Conservation (phyloP, 495 filamentous ascomycete species). For the Podospora tetraspora region DNA sequence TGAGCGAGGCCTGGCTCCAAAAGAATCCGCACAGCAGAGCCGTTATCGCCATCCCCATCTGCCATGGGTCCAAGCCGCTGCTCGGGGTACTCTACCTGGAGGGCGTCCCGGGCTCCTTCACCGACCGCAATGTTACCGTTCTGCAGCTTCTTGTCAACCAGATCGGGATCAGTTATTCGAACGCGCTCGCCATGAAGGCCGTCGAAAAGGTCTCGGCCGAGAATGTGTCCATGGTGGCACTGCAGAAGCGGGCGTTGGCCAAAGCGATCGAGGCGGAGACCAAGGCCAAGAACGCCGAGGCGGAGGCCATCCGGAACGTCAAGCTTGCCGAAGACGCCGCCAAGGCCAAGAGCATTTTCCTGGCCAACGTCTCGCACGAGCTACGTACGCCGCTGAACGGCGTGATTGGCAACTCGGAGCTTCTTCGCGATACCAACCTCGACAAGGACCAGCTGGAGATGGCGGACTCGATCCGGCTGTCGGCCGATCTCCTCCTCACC, state of each 20-base stretch:
- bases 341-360: slow-evolving; percentile 84
- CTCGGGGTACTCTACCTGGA: slow-evolving; percentile 83
- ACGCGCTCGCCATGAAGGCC: slow-evolving; percentile 76
- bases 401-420: slow-evolving; percentile 84
- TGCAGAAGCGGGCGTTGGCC: slow-evolving; percentile 75
- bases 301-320: slow-evolving; percentile 78
- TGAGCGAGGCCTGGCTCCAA: slow-evolving; percentile 62
- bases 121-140: slow-evolving; percentile 80
- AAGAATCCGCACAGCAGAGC: slow-evolving; percentile 67
- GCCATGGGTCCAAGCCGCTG: slow-evolving; percentile 67
- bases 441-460: slow-evolving; percentile 81
- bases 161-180: slow-evolving; percentile 82
- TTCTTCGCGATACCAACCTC: slow-evolving; percentile 71
- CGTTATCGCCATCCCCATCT: slow-evolving; percentile 79
- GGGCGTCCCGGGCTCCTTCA: slow-evolving; percentile 78
- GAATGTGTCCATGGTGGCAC: slow-evolving; percentile 81
- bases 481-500: slow-evolving; percentile 82
- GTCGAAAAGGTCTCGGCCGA: slow-evolving; percentile 72
- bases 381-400: slow-evolving; percentile 82
- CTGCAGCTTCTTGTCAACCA: slow-evolving; percentile 83
- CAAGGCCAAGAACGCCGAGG: slow-evolving; percentile 77
- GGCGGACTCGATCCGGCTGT: slow-evolving; percentile 87
- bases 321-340: slow-evolving; percentile 87
- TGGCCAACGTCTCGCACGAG: slow-evolving; percentile 88
- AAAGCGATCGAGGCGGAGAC: slow-evolving; percentile 75